These are phyloP conservation scores for Monarda citriodora DNA, from an alignment of 305 asterid genomes.

Conservation along the genomic window DNA sequence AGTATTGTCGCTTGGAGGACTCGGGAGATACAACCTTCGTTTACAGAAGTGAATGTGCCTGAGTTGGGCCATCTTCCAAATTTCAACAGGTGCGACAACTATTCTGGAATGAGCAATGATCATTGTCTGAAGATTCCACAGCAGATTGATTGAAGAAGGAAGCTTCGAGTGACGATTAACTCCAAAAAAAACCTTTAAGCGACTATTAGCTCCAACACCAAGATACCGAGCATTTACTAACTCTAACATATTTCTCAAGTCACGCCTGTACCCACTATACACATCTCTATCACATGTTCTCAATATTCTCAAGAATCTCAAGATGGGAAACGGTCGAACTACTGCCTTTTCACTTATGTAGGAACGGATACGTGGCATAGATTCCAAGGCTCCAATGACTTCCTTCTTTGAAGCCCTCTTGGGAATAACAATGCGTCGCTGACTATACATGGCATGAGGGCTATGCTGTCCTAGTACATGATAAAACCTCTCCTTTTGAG, in stretches of 20 bases:
- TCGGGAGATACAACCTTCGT: neutral
- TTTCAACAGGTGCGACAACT: neutral
- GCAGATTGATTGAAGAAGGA: constrained; percentile 2
- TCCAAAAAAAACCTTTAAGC: too few species aligned
- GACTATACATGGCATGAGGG: neutral
- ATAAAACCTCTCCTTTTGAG: constrained; percentile 4
- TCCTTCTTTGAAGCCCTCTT: neutral
- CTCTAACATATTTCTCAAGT: too few species aligned
- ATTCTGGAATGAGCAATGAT: neutral
- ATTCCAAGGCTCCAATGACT: neutral
- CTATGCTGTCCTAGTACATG: neutral
- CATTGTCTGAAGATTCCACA: constrained; percentile 19
- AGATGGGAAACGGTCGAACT: neutral
- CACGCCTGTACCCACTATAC: too few species aligned
- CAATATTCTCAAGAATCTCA: neutral
- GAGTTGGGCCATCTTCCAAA: neutral
- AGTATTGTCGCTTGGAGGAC: neutral
- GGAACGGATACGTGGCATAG: constrained; percentile 13
- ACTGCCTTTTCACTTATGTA: neutral
- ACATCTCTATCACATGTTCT: too few species aligned
- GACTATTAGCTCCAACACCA: too few species aligned
- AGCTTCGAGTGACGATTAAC: too few species aligned
- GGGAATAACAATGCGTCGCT: constrained; percentile 17
- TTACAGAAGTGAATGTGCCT: neutral
- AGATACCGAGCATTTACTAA: constrained; percentile 7